Conservation (phyloP, 164 flowering plant genomes). For the Macadamia integrifolia region DNA sequence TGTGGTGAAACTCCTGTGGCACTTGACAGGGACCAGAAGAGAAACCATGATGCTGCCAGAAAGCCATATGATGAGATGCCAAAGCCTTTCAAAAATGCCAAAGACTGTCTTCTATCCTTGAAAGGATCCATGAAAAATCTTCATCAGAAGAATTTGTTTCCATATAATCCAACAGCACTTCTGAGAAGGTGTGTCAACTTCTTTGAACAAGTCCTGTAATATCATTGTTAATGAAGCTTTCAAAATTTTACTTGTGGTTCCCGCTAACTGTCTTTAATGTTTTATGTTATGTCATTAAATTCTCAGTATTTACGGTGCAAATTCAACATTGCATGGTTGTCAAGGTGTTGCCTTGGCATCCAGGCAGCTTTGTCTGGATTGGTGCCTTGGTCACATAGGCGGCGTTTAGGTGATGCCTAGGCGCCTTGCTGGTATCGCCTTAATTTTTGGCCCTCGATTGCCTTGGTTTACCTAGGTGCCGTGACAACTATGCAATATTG, state of each 20-base stretch:
- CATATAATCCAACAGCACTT: constrained; percentile 82
- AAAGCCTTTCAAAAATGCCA: constrained; percentile 41
- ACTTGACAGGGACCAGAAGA: constrained; percentile 9
- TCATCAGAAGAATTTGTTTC: constrained; percentile 61
- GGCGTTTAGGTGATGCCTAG: background rate
- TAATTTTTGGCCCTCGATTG: too few relatives aligned
- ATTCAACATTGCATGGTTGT: too few relatives aligned
- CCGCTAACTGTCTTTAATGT: background rate
- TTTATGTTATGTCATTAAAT: background rate
- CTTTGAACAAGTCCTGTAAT: background rate
- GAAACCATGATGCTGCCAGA: constrained; percentile 9
- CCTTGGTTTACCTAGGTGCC: too few relatives aligned
- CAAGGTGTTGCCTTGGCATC: too few relatives aligned
- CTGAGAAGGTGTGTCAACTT: constrained; percentile 49
- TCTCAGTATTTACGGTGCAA: background rate
- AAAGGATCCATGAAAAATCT: constrained; percentile 57
- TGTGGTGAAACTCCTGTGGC: constrained; percentile 9
- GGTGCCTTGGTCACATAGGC: background rate
- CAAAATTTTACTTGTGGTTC: too few relatives aligned
- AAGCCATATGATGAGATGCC: constrained; percentile 5
- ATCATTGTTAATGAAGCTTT: background rate
- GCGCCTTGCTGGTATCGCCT: background rate
- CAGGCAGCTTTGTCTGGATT: too few relatives aligned
- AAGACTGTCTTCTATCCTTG: constrained; percentile 57
- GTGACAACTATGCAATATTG: too few relatives aligned